Evolutionary conservation across 805 yeast genomes (phyloP), one percentile per base, ranked within the genome.

Genomic region (Teunomyces atbi): DNA sequence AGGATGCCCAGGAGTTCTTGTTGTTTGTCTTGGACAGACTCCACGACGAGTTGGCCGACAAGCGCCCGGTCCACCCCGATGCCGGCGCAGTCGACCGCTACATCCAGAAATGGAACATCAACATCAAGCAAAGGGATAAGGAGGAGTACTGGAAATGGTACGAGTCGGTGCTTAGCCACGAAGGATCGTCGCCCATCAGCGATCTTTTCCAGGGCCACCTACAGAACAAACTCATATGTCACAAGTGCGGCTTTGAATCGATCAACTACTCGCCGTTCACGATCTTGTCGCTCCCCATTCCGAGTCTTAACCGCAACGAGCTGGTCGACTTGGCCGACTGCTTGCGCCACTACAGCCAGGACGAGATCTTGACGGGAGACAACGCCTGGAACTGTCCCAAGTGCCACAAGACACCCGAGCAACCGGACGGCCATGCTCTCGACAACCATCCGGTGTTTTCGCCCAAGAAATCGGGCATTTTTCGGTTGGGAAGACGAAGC

Each of bases 361-460:
- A 81, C 48, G 95, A 86, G 60, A 71, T 82, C 3, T 64, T 86
- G 43, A 69, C 73, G n/a, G 85, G 89, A 20, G 91, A 83, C 5
- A 86, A 86, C 64, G 88, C 94, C 1, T 86, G 95, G 95, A 79
- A 83, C 52, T 86, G 95, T 68, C 91, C 94, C 6, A 78, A 81
- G 45, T 86, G 95, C 66, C 65, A 62, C 44, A 66, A 76, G 48
- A 40, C 47, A 32, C 35, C 53, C 50, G 42, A 27, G 6, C 26
- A 16, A 8, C 26, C 30, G 5, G 43, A 16, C 16, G 35, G 38
- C n/a, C 42, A 44, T 33, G 45, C 45, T 5, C 55, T 65, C 37
- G 69, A 67, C 44, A 55, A 52, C 36, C 71, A 67, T 47, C 72
- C 72, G 3, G 77, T 72, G 8, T 72, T 72, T 51, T 53, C 63